Evolutionary conservation across 2,329 filamentous ascomycete genomes (phyloP), one percentile per base, ranked within the genome.

Genomic region (Plenodomus tracheiphilus): DNA sequence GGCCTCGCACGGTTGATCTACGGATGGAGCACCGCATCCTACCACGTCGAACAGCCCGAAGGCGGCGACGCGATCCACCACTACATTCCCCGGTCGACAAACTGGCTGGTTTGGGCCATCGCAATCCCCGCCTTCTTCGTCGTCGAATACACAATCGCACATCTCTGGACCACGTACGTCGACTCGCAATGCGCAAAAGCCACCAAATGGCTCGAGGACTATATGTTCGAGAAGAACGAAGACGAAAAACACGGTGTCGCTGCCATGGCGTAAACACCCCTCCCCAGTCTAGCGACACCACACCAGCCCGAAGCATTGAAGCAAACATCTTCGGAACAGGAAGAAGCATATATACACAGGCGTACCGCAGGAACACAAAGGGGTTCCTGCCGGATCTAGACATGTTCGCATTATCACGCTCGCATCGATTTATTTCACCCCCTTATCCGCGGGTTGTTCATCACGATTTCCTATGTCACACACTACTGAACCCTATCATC

Each of bases 1-100:
- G 74, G 80, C 1, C 74, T 79, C 18, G 75, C 75, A 34, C 79
- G 80, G 71, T 75, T 81, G 63, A 73, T 81, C 6, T 82, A 81
- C 54, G 79, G 79, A 28, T 77, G 79, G 50, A 75, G 70, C 40
- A 74, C 74, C 20, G 67, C 77, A 51, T 74, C 76, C 2, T 78
- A 74, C 68, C 53, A 57, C 38, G 54, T 68, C 10, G 70, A 71
- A 40, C 62, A 68, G 40, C 70, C 74, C 44, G 76, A 77, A 11
- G 66, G 75, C 22, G 61, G 61, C 13, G 69, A 75, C 17, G 52
- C 58, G 8, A 68, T 76, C 19, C 69, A 69, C 36, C 71, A 76
- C 41, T 81, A 71, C 67, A 62, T 81, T 16, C 70, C 68, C 1
- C 66, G 76, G 19, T 72, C 72, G 8, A 61, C 66, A 3, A 68